These are phyloP conservation scores for Turritis glabra DNA, from an alignment of 345 rosid genomes.

Conservation along the genomic window DNA sequence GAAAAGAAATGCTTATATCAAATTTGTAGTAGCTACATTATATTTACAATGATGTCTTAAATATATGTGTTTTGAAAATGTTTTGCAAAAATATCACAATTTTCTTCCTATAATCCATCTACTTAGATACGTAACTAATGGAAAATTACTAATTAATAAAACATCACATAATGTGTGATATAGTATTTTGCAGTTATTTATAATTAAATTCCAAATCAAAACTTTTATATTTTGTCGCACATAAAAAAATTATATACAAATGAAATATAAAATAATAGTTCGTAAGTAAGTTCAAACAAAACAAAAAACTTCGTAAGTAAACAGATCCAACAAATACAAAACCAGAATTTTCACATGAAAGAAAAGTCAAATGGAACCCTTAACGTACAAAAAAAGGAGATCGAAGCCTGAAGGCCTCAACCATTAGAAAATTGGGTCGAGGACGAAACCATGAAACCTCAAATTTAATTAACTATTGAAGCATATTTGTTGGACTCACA, in stretches of 20 bases:
- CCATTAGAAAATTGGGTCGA: background rate
- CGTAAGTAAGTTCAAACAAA: no score
- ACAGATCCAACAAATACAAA: background rate
- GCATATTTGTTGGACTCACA: constrained; percentile 11
- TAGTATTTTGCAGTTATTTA: background rate
- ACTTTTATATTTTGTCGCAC: background rate
- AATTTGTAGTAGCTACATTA: no score
- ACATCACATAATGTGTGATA: background rate
- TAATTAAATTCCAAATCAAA: background rate
- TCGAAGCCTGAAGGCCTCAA: background rate
- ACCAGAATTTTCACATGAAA: background rate
- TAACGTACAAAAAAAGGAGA: background rate
- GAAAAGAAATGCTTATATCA: no score
- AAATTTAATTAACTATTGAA: background rate
- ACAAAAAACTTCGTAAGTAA: no score
- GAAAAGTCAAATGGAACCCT: background rate
- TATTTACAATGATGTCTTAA: no score
- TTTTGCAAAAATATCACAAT: background rate
- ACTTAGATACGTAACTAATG: background rate
- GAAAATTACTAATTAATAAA: no score
- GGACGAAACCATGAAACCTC: background rate
- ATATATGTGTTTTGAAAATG: no score
- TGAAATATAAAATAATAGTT: background rate
- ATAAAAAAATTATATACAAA: background rate
- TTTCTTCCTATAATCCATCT: background rate